Evolutionary conservation across 257 asterid species (phyloP).

Genomic region (Ophiorrhiza pumila): DNA sequence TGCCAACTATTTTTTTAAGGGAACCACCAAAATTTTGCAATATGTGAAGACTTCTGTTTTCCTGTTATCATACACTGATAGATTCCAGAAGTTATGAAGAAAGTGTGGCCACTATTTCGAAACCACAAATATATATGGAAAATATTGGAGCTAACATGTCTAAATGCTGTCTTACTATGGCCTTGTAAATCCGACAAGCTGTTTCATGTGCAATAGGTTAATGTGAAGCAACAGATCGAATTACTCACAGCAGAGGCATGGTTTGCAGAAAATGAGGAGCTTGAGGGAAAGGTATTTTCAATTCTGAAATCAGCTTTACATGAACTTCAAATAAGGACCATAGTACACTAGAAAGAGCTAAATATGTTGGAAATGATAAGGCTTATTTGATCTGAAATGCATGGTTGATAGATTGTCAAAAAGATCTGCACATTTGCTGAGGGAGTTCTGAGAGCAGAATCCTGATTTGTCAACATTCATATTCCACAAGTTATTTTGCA

Average conservation of each 20-base stretch:
- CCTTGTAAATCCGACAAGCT: neutral
- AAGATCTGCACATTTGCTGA: neutral
- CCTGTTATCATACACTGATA: no score
- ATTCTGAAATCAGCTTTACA: neutral
- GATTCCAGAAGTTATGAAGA: neutral
- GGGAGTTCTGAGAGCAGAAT: neutral
- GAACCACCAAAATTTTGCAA: neutral
- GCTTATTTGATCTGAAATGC: neutral
- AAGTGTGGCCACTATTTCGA: neutral
- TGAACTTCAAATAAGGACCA: neutral
- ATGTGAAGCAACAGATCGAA: slow-evolving; percentile 69
- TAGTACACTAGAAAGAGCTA: neutral
- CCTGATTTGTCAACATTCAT: neutral
- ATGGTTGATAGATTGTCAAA: neutral
- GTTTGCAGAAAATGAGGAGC: slow-evolving; percentile 62
- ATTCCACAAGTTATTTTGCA: no score
- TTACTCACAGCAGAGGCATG: slow-evolving; percentile 85
- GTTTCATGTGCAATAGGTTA: slow-evolving; percentile 40
- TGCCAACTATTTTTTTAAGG: neutral
- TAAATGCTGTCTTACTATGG: neutral
- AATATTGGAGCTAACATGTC: neutral
- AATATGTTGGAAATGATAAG: neutral
- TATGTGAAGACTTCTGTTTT: neutral
- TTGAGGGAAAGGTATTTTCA: slow-evolving; percentile 58
- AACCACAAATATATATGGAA: neutral